Percentiles rank a stretch among this genome's conserved stretches.
Conservation (phyloP, 2,329 filamentous ascomycete species). For the Hypomyces perniciosus region DNA sequence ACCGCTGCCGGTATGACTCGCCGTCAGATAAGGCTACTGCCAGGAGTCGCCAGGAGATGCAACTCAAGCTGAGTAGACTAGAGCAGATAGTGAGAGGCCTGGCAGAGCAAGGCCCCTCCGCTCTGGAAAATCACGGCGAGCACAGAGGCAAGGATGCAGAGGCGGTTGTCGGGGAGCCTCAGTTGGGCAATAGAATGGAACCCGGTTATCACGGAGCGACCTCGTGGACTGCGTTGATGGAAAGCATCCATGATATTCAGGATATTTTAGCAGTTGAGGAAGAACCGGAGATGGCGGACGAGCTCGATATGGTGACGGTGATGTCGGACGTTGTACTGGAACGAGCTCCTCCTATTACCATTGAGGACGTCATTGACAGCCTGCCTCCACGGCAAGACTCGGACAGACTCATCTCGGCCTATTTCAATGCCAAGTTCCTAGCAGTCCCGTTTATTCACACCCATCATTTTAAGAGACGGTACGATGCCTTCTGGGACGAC, state of each 20-base stretch:
- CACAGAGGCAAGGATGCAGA: slow-evolving; percentile 5
- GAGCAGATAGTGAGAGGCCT: slow-evolving; percentile 37
- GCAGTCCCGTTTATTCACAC: slow-evolving; percentile 34
- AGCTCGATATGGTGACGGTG: slow-evolving; percentile 12
- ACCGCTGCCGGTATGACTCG: slow-evolving; percentile 28
- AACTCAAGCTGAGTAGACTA: slow-evolving; percentile 33
- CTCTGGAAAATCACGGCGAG: neutral
- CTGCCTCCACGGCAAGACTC: slow-evolving; percentile 32
- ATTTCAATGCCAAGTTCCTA: slow-evolving; percentile 35
- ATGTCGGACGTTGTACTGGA: slow-evolving; percentile 30
- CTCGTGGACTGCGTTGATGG: slow-evolving; percentile 36
- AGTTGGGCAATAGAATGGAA: neutral
- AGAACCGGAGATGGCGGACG: slow-evolving; percentile 9
- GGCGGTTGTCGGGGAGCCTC: neutral
- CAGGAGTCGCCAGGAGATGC: slow-evolving; percentile 29
- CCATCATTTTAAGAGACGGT: slow-evolving; percentile 42
- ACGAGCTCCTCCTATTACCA: slow-evolving; percentile 20
- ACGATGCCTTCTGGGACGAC: slow-evolving; percentile 41
- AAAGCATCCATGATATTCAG: slow-evolving; percentile 37
- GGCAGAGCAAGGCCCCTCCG: slow-evolving; percentile 14
- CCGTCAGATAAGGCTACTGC: slow-evolving; percentile 10
- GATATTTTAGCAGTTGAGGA: slow-evolving; percentile 25
- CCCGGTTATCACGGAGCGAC: slow-evolving; percentile 31
- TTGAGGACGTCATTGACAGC: slow-evolving; percentile 26
- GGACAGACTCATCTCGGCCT: slow-evolving; percentile 31